Base-by-base conservation (phyloP, 2,329 filamentous ascomycete species). In the Domatiomyces globalis region DNA sequence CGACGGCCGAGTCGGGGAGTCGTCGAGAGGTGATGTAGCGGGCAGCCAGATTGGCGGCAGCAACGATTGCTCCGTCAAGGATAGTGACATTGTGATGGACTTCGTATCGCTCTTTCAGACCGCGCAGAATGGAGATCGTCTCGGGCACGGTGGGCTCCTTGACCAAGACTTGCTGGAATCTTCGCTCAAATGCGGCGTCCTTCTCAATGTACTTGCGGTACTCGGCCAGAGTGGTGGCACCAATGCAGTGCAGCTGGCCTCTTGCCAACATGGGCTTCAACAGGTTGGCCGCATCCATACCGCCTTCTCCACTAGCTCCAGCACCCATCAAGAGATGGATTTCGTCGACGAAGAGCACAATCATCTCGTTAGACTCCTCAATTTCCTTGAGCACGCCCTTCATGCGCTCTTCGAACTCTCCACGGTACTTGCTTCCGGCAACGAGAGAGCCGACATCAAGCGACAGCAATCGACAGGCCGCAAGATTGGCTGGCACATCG, bases 171-270 rank as follows among this genome's bases (percentile, higher is more conserved):
- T 98, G 92, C 68, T 98, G 92, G 77, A 98, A 98, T 68, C 92
- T 86, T 69, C 92, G 87, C 70, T 98, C 92, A 66, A 98, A 98
- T 46, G 92, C 92, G 45, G 87, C 85, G 63, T 98, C 92, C 71
- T 98, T 98, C 69, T 98, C 92, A 57, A 98, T 95, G 70, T 98
- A 96, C 69, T 98, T 98, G 64, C 92, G 81, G 71, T 98, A 98
- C 67, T 98, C 92, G 55, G 82, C 81, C 53, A 98, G 78, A 1
- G 92, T 98, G 1, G 92, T 98, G 5, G 92, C 92, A 68, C 92
- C 92, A 57, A 98, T 96, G 65, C 92, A 98, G 75, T 98, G 92
- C 54, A 98, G 76, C 67, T 96, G 90, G 50, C 92, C 92, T 65
- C 92, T 83, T 54, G 92, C 92, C 60, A 98, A 79, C 90, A 96